A percentile compares a stretch with the other conserved stretches of the same genome.
Evolutionary conservation across 2,329 filamentous ascomycete species (phyloP).

Genomic region (Pseudopithomyces maydicus): DNA sequence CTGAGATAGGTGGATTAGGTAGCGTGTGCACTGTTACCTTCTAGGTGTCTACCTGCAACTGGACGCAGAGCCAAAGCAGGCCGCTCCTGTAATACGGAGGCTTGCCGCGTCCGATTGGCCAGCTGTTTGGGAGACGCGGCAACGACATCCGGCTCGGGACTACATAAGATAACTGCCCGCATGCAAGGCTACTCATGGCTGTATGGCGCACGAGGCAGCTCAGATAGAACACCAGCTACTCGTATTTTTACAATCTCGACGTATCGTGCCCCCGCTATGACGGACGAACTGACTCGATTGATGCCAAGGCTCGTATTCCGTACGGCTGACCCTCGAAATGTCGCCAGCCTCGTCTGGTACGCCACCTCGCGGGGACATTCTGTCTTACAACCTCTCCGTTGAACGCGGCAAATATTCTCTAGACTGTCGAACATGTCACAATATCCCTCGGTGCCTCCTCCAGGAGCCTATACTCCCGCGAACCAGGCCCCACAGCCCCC

Average conservation of each 20-base stretch:
- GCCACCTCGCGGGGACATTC: neutral
- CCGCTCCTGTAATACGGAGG: neutral
- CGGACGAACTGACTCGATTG: neutral
- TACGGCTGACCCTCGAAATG: conserved; percentile 1
- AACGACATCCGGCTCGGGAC: neutral
- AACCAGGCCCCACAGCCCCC: conserved; percentile 19
- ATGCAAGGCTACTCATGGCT: neutral
- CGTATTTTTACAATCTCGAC: neutral
- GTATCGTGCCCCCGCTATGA: neutral
- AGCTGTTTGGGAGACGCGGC: neutral
- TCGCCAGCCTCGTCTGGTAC: conserved; percentile 3
- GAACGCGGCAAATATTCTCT: neutral
- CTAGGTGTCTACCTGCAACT: neutral
- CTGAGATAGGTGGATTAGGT: too few species aligned
- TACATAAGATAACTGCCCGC: too few species aligned
- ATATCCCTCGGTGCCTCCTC: conserved; percentile 33
- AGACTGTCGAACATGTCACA: conserved; percentile 33
- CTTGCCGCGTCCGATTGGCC: neutral
- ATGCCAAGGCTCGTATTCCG: conserved; percentile 9
- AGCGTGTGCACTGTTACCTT: neutral
- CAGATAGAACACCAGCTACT: neutral
- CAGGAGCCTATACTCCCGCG: conserved; percentile 34
- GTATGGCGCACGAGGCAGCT: neutral
- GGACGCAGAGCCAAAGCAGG: neutral
- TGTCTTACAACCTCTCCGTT: neutral